These are phyloP conservation scores for Abrus pulchellus DNA, from an alignment of 306 rosid species.

Conservation along the genomic window DNA sequence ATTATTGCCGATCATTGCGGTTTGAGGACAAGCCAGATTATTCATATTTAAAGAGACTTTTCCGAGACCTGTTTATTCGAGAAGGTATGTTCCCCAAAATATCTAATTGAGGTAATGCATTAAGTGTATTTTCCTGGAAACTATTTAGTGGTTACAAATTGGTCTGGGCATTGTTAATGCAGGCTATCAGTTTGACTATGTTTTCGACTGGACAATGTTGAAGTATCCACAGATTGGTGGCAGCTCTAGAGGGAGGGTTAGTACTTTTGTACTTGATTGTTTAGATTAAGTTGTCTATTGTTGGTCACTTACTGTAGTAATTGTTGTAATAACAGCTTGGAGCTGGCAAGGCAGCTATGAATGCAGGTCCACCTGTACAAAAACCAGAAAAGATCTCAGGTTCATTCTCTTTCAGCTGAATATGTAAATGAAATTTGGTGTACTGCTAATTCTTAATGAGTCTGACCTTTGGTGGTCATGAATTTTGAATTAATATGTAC, in stretches of 20 bases:
- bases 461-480: slow-evolving; percentile 5
- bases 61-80: slow-evolving; percentile 93
- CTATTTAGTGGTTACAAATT: slow-evolving; percentile 23
- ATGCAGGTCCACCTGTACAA: slow-evolving; percentile 69
- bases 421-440: slow-evolving; percentile 43
- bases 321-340: slow-evolving; percentile 61
- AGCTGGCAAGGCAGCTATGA: slow-evolving; percentile 77
- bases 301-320: slow-evolving; percentile 49
- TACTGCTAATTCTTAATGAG: slow-evolving; percentile 33
- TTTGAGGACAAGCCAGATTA: slow-evolving; percentile 99
- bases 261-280: slow-evolving; percentile 44
- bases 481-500: slow-evolving; percentile 27
- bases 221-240: slow-evolving; percentile 80
- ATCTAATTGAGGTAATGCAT: slow-evolving; percentile 12
- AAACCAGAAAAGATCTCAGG: slow-evolving; percentile 88
- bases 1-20: slow-evolving; percentile 94
- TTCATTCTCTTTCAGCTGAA: slow-evolving; percentile 47
- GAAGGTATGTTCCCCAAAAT: slow-evolving; percentile 66
- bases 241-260: slow-evolving; percentile 81
- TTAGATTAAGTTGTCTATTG: slow-evolving; percentile 27
- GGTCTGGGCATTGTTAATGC: slow-evolving; percentile 48
- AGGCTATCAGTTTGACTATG: slow-evolving; percentile 93
- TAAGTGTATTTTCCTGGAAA: slow-evolving; percentile 33
- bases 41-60: slow-evolving; percentile 95
- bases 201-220: slow-evolving; percentile 90